These are phyloP conservation scores for Neopestalotiopsis sp. DNA, from an alignment of 2,329 filamentous ascomycete species.

Conservation along the genomic window DNA sequence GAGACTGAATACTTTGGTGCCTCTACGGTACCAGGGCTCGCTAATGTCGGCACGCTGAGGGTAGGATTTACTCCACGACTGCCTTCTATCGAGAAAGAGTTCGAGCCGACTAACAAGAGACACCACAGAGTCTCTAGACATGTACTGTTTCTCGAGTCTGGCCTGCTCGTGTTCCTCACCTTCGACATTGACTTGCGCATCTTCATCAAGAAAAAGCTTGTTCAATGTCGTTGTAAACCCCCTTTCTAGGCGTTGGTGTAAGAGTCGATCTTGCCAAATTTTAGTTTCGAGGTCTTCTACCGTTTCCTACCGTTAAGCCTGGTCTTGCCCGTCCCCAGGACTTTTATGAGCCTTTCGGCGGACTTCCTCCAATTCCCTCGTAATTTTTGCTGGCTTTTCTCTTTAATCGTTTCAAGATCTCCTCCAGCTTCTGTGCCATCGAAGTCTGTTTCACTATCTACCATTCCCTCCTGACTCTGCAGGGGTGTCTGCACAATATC, in stretches of 20 bases:
- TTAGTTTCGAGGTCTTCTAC: background rate
- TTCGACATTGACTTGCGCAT: background rate
- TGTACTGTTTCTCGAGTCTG: background rate
- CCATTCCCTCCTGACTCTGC: background rate
- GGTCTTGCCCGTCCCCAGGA: background rate
- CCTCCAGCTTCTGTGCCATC: background rate
- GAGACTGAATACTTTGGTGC: background rate
- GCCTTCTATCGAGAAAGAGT: background rate
- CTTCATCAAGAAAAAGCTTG: background rate
- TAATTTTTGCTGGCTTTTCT: background rate
- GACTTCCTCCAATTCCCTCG: background rate
- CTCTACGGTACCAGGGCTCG: background rate
- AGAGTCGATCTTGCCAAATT: background rate
- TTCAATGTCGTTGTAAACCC: background rate
- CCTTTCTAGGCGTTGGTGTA: background rate
- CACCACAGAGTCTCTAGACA: background rate
- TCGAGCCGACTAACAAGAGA: background rate
- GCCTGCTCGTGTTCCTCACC: background rate
- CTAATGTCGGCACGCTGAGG: background rate
- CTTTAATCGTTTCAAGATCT: background rate
- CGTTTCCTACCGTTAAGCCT: background rate
- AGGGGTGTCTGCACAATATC: background rate
- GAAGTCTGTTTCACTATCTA: background rate
- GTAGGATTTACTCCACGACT: background rate
- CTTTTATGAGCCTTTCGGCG: background rate